Percentiles rank a stretch among this genome's conserved stretches.
Conservation (phyloP, 2,329 filamentous ascomycete species). For the Sclerotinia glacialis region DNA sequence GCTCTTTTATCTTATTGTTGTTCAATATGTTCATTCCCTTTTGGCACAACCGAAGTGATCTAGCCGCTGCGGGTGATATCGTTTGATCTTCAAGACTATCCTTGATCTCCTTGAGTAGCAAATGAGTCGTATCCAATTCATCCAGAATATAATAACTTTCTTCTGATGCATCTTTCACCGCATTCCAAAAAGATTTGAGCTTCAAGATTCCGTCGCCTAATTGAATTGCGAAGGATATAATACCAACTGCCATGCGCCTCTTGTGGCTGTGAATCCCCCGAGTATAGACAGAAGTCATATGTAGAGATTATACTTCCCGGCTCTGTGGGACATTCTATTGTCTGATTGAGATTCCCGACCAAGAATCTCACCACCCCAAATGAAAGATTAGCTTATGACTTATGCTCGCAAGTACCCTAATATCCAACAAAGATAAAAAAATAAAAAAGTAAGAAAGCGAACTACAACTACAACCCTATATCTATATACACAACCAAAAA, state of each 20-base stretch:
- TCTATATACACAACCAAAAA: too few species aligned
- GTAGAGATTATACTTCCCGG: too few species aligned
- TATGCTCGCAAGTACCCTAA: too few species aligned
- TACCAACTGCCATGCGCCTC: background rate
- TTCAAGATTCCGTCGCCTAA: background rate
- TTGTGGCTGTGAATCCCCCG: background rate
- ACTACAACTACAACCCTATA: too few species aligned
- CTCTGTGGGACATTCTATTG: too few species aligned
- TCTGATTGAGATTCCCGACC: too few species aligned
- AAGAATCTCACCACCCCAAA: too few species aligned
- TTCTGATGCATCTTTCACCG: constrained; percentile 1
- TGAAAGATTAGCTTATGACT: too few species aligned
- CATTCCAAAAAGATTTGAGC: constrained; percentile 1
- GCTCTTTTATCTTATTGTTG: background rate
- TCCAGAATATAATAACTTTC: background rate
- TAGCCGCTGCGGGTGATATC: background rate
- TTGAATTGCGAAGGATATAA: background rate
- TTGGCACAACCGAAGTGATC: background rate
- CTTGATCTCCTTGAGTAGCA: background rate
- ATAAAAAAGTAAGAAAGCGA: too few species aligned
- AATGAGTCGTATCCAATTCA: background rate
- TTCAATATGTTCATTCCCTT: background rate
- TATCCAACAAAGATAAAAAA: too few species aligned
- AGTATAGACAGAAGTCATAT: background rate
- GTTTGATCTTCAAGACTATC: background rate